Base-by-base conservation (phyloP, 2,329 filamentous ascomycete species). In the Chaetomium strumarium region DNA sequence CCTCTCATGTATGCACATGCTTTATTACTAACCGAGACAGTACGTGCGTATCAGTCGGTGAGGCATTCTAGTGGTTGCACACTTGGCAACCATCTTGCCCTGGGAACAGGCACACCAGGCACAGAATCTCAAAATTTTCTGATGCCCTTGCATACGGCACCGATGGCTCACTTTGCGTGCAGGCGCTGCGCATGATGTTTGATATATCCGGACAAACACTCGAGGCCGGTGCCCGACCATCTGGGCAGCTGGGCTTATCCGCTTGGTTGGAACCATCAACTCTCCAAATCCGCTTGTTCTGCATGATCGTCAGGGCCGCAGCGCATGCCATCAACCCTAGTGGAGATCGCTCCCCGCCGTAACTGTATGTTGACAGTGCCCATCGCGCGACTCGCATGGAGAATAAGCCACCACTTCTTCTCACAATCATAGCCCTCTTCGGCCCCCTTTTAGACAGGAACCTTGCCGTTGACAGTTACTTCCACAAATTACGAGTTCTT, bases 271-370 rank as follows among this genome's bases (percentile, higher is more conserved):
- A 30, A 17, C 50, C 44, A 52, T 52, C 33, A 48, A 52, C 44
- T 48, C 44, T 49, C 40, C 33, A 46, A 31, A 36, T 43, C 36
- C 29, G 49, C 49, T 51, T 36, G 16, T 36, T 36, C 45, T 51
- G 53, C 40, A 55, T 55, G 53, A 55, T 55, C 53, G 53, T 46
- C 53, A 55, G 52, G 52, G 48, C 52, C 38, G 46, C 14, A 17
- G 33, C 29, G 36, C 34, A n/a, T n/a, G n/a, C n/a, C n/a, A 39
- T 33, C 41, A 36, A 41, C 51, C 45, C 46, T 34, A 41, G 41
- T 12, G 51, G 38, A 24, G 37, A 53, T 53, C 51, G 19, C 20
- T 30, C 40, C 16, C 45, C 51, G 24, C 24, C 24, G 24, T 7
- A 24, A 24, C 24, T 24, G 7, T 24, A 7, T 24, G 24, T 24